Conservation (phyloP, 352 stramenopile species). For the Halophytophthora polymorphica region DNA sequence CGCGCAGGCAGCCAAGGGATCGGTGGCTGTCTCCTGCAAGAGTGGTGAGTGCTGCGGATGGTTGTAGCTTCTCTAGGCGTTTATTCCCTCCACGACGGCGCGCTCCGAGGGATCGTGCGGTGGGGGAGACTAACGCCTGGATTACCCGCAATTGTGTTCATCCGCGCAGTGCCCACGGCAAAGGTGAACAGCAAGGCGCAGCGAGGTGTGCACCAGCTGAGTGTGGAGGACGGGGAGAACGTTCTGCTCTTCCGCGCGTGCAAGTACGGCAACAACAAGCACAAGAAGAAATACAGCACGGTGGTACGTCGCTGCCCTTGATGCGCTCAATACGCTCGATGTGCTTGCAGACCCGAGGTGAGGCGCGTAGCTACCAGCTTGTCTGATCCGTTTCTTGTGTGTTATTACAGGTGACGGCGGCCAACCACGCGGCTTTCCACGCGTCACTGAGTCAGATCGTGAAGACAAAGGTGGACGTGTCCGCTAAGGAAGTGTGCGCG, state of each 20-base stretch:
- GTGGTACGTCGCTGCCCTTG: conserved; percentile 28
- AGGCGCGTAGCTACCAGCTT: conserved; percentile 3
- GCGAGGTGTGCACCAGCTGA: conserved; percentile 34
- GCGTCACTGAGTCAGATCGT: conserved; percentile 63
- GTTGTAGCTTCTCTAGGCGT: background rate
- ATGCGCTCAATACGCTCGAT: background rate
- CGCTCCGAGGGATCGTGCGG: too few species aligned
- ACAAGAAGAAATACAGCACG: conserved; percentile 85
- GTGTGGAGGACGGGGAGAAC: conserved; percentile 40
- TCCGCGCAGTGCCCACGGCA: conserved; percentile 27
- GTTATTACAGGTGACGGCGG: conserved; percentile 42
- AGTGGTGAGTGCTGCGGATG: conserved; percentile 34
- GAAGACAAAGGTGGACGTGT: conserved; percentile 59
- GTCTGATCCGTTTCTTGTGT: conserved; percentile 2
- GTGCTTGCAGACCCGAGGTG: too few species aligned
- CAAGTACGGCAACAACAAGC: conserved; percentile 86
- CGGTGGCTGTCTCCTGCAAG: conserved; percentile 64
- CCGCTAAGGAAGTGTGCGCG: conserved; percentile 23
- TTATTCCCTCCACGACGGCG: background rate
- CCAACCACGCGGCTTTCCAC: conserved; percentile 64
- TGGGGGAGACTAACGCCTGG: background rate
- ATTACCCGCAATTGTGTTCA: conserved; percentile 6
- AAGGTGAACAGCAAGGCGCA: conserved; percentile 35
- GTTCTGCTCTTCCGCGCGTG: conserved; percentile 71
- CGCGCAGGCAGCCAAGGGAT: conserved; percentile 37